Evolutionary conservation across 495 filamentous ascomycete species (phyloP), one percentile per base, ranked within the genome.

Genomic region (Penicillium lividum): DNA sequence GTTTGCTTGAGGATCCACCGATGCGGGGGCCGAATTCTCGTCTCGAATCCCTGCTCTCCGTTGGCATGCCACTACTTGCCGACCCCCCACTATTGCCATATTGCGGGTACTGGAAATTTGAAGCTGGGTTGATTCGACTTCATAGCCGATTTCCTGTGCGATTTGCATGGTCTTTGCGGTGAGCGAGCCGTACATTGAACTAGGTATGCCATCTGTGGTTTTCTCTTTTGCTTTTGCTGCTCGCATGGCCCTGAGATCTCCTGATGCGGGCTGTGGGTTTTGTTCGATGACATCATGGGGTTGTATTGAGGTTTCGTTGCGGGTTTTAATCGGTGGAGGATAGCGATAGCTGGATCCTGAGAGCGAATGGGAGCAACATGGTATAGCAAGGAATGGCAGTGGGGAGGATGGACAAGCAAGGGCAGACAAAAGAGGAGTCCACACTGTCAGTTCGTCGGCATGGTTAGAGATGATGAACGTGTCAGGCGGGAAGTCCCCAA

Each of bases 391-490:
- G 64, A 97, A 98, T 0, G 93, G 89, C 4, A 73, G 51, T 3
- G 73, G 77, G 0, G 63, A 71, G 11, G 45, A 51, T 0, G 77
- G 79, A 50, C 82, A 88, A 18, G 89, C 90, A 3, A 90, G 75
- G 30, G 85, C 83, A 30, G 93, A 91, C 45, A 98, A 82, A 33
- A 97, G 81, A 1, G 94, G 95, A 1, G 95, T 97, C 94, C 94
- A 98, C 5, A 90, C 82, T 1, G 95, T 98, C 10, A 98, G 79
- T 73, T 98, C 92, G 68, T 98, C 94, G 22, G 94, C 91, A 67
- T 98, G 94, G 66, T 98, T 98, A 44, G 91, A 93, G 58, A 98
- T 92, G 53, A 98, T 89, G 65, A 98, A 98, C 0, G 91, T 96
- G 30, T 86, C 85, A 30, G 72, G 66, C 0, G 83, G 82, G 67